Conservation (phyloP, 1,139 yeast genomes). For the Taiozyma onychis region DNA sequence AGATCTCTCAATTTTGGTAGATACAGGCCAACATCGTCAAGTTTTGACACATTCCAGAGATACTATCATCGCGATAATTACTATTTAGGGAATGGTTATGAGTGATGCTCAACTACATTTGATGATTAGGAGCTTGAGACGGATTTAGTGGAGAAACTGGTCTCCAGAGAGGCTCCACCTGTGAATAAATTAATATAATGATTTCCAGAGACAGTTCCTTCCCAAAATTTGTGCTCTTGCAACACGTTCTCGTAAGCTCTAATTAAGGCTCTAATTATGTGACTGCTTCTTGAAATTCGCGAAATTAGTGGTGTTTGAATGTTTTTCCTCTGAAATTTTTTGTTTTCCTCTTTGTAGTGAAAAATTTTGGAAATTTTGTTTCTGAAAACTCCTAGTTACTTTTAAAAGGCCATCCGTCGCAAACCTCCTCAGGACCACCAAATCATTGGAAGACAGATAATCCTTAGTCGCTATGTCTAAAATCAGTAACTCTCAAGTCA, state of each 20-base stretch:
- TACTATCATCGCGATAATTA: not conserved
- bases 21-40: not conserved
- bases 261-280: not conserved
- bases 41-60: not conserved
- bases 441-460: constrained; percentile 62
- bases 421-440: constrained; percentile 37
- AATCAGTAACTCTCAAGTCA: constrained; percentile 87
- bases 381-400: not conserved
- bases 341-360: constrained; percentile 1
- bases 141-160: no score
- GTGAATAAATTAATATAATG: not conserved
- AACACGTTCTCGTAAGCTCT: no score
- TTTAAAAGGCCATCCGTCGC: constrained; percentile 27
- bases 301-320: constrained; percentile 6
- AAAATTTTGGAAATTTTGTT: constrained; percentile 6
- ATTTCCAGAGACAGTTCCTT: not conserved
- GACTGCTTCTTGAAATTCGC: not conserved
- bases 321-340: not conserved
- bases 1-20: not conserved
- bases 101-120: not conserved
- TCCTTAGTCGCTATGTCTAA: constrained; percentile 66
- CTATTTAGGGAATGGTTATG: not conserved
- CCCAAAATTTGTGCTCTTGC: not conserved
- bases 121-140: no score
- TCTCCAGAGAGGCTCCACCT: no score